Conservation (phyloP, 2,329 filamentous ascomycete genomes). For the Chaetomium olivaceum region DNA sequence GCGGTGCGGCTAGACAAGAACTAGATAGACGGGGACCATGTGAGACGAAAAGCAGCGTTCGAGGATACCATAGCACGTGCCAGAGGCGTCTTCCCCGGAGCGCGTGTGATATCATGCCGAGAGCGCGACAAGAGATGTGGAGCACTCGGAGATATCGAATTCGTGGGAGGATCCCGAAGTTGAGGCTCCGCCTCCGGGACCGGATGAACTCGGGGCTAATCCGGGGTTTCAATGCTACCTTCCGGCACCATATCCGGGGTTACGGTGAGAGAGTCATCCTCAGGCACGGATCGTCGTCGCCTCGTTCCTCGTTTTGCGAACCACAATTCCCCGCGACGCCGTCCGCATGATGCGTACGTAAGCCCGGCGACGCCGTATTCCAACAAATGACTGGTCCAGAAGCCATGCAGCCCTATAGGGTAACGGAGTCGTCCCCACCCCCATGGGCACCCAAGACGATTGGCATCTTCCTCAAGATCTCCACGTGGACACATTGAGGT, state of each 20-base stretch:
- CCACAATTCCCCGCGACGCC: slow-evolving; percentile 17
- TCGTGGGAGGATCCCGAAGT: background rate
- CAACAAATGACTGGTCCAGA: background rate
- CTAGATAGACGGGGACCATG: slow-evolving; percentile 45
- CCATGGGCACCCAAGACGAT: background rate
- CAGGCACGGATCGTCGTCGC: background rate
- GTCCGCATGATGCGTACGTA: slow-evolving; percentile 13
- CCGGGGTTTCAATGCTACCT: background rate
- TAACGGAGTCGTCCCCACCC: background rate
- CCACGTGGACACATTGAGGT: slow-evolving; percentile 18
- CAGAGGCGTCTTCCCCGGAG: background rate
- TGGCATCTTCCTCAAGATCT: slow-evolving; percentile 1
- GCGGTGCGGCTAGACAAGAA: slow-evolving; percentile 88
- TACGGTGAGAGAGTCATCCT: slow-evolving; percentile 19
- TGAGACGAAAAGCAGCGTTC: slow-evolving; percentile 2
- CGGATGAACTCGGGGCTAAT: background rate
- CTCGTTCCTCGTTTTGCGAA: slow-evolving; percentile 22
- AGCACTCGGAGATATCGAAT: background rate
- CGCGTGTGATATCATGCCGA: background rate
- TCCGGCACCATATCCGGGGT: slow-evolving; percentile 1
- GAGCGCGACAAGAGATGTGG: background rate
- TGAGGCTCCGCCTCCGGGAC: background rate
- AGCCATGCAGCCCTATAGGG: slow-evolving; percentile 24
- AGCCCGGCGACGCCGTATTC: slow-evolving; percentile 8
- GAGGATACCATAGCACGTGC: background rate